A percentile compares a stretch with the other conserved stretches of the same genome.
phyloP scores from a whole-genome alignment of 495 filamentous ascomycete genomes.

The Pyrenopolyporus hunteri region DNA sequence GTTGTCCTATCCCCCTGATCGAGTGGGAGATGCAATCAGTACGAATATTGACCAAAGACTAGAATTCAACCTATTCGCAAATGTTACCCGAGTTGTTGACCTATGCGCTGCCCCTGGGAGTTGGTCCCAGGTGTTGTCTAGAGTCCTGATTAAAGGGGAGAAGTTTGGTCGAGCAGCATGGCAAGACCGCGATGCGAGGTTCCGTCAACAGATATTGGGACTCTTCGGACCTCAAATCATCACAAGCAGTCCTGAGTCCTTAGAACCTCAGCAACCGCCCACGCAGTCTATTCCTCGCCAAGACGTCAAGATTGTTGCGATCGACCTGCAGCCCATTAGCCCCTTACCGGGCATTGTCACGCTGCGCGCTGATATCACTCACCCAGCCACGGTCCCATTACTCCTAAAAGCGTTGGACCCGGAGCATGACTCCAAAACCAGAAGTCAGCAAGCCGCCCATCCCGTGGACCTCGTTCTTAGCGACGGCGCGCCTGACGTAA shows the following conservation, averaged over 20 bases:
- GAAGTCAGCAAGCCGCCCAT: constrained; percentile 59
- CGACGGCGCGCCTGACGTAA: constrained; percentile 96
- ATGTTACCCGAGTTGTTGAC: constrained; percentile 91
- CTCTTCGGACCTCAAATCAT: constrained; percentile 42
- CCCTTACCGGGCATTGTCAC: constrained; percentile 90
- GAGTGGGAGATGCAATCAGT: not conserved
- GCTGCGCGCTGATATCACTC: constrained; percentile 93
- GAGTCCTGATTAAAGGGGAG: constrained; percentile 90
- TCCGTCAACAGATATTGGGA: constrained; percentile 61
- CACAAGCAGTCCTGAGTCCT: constrained; percentile 36
- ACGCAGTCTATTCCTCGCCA: constrained; percentile 61
- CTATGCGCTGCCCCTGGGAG: constrained; percentile 95
- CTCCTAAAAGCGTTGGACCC: constrained; percentile 84
- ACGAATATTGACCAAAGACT: constrained; percentile 32
- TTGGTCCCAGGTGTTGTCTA: constrained; percentile 94
- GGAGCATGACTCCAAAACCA: constrained; percentile 63
- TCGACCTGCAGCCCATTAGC: constrained; percentile 95
- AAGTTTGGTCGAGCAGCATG: constrained; percentile 83
- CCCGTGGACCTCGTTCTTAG: constrained; percentile 91
- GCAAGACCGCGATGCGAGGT: constrained; percentile 75
- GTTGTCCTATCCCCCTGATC: constrained; percentile 35
- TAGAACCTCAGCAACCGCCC: constrained; percentile 4
- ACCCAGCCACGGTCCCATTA: constrained; percentile 90
- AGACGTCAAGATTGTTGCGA: constrained; percentile 90
- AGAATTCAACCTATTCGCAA: constrained; percentile 91